Evolutionary conservation across 352 stramenopile species (phyloP), one percentile per base, ranked within the genome.

Genomic region (Pythium rhizo-oryzae): DNA sequence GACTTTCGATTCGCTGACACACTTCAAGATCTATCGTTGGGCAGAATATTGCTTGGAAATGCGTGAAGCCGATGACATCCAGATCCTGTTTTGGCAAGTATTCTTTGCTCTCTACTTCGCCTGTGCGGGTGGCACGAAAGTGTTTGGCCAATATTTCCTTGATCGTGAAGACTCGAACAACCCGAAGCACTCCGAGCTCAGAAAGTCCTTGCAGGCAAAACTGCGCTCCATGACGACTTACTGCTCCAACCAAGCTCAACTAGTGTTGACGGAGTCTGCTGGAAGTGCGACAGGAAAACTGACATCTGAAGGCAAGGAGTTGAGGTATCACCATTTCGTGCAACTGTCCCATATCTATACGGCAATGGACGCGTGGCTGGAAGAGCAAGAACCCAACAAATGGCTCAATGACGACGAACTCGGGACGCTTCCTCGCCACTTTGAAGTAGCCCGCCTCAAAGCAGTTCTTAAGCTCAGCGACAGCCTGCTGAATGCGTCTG

Each of bases 291-390:
- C 62, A 0, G 59, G 59, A 19, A 62, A 57, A 23, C 19, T 75
- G 43, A 75, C 71, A 18, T 59, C 25, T 15, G 71, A 77, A 57
- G 67, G 74, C 3, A 77, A 76, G 25, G 69, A 78, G 33, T 63
- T 65, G 9, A 70, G 55, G 52, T 75, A 76, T 44, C 75, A 76
- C 13, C 65, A 73, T 49, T 76, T 68, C 35, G 69, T 74, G 7
- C 65, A 79, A 52, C 52, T 82, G 9, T 76, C 75, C 0, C 72
- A 78, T 37, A 74, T 78, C 23, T 82, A 78, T 61, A 89, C 85
- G 33, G 89, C 85, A 13, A 95, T 96, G 89, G 87, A 95, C 61
- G 81, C 87, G 33, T 96, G 89, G 89, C 76, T 96, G 12, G 89
- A 95, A 65, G 87, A 93, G 63, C 72, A 74, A 3, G 81, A 96